Conservation (phyloP, 176 grass and related monocot genomes). For the Zoysia pacifica region DNA sequence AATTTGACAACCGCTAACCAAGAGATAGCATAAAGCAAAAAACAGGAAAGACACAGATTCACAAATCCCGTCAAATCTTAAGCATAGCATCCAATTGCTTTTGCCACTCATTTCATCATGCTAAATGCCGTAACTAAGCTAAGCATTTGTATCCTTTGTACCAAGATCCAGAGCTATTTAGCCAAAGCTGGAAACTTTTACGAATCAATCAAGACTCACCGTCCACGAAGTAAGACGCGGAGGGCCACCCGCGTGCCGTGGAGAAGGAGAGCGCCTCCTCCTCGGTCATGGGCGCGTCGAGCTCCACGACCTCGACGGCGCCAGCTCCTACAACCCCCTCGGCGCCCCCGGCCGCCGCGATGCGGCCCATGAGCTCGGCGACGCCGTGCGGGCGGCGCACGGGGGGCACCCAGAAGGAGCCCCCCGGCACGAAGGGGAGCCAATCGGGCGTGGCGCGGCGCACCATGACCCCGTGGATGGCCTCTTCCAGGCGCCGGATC, state of each 20-base stretch:
- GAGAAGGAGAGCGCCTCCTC: constrained; percentile 71
- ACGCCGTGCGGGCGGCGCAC: constrained; percentile 55
- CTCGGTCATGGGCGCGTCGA: constrained; percentile 57
- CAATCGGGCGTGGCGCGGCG: constrained; percentile 81
- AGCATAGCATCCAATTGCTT: not conserved
- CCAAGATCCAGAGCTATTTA: not conserved
- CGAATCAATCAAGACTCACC: constrained; percentile 31
- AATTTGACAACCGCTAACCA: not conserved
- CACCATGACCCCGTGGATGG: constrained; percentile 80
- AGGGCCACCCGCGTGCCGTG: constrained; percentile 68
- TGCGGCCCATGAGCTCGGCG: constrained; percentile 58
- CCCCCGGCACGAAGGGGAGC: constrained; percentile 88
- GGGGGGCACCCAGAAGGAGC: constrained; percentile 87
- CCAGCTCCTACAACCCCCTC: not conserved
- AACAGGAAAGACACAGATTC: not conserved
- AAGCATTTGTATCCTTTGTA: not conserved
- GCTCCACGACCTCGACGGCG: constrained; percentile 25
- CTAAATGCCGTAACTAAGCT: not conserved
- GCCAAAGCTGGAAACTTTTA: not conserved
- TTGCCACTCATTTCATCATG: not conserved
- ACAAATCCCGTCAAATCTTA: not conserved
- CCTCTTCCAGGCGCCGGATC: constrained; percentile 77
- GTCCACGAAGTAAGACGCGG: constrained; percentile 71
- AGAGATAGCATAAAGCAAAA: not conserved
- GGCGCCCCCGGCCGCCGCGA: constrained; percentile 30